Evolutionary conservation across 1,139 yeast species (phyloP).

Genomic region (Yamadazyma trypodendri): DNA sequence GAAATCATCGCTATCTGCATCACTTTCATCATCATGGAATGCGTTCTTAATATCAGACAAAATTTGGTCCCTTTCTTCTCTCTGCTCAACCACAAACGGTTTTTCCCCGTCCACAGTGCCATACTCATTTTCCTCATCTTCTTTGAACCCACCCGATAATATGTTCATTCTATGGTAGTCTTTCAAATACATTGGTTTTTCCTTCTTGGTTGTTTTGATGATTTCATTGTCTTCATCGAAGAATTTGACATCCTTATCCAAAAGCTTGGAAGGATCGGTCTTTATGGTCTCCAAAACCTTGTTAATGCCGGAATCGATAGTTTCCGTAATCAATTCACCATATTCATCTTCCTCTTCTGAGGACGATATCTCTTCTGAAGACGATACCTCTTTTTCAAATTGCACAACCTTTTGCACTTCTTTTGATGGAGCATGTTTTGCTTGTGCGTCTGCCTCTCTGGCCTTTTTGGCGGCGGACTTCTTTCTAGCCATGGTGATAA

Average conservation of each 20-base stretch:
- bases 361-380: conserved; percentile 32
- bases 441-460: conserved; percentile 45
- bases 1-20: conserved; percentile 49
- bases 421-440: no score
- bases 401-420: no score
- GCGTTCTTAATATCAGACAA: conserved; percentile 74
- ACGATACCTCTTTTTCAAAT: conserved; percentile 19
- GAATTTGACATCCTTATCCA: conserved; percentile 67
- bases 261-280: conserved; percentile 59
- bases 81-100: conserved; percentile 70
- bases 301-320: conserved; percentile 77
- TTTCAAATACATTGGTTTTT: conserved; percentile 82
- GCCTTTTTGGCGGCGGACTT: conserved; percentile 85
- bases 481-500: conserved; percentile 75
- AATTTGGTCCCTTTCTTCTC: conserved; percentile 70
- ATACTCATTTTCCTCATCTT: conserved; percentile 37
- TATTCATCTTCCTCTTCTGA: conserved; percentile 88
- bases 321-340: conserved; percentile 85
- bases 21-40: conserved; percentile 48
- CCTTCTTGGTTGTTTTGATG: conserved; percentile 31
- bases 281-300: conserved; percentile 71
- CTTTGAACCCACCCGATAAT: conserved; percentile 57
- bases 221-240: conserved; percentile 65
- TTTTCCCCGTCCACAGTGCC: conserved; percentile 58
- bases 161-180: conserved; percentile 89